Base-by-base conservation (phyloP, 2,329 filamentous ascomycete species). In the Fusarium camptoceras region DNA sequence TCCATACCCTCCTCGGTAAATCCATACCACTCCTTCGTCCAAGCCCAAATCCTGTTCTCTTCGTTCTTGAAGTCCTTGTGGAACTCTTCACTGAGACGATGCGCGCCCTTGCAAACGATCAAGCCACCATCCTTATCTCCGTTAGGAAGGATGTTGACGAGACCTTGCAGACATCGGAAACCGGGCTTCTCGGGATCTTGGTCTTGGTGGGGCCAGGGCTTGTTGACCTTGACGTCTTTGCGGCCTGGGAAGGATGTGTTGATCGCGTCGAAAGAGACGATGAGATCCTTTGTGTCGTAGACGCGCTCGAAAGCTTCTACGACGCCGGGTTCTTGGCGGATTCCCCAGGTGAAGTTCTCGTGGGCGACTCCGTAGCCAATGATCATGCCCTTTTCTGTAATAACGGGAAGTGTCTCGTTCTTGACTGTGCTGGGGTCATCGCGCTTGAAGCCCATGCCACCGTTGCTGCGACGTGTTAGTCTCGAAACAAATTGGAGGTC, bases 341-440 rank as follows among this genome's bases (percentile, higher is more conserved):
- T 64, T 5, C 37, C 25, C 60, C 49, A 64, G 3, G 60, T 42
- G 30, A 64, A 64, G 12, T 34, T 30, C 14, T 64, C 60, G 15
- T 64, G 60, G 3, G 49, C 59, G 8, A 64, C 37, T 3, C 60
- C 60, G 9, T 64, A 64, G 18, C 59, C 60, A 3, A 47, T 64
- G 6, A 64, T 64, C 60, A 64, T 64, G 4, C 60, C 60, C 1
- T 64, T 64, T 2, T 64, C 60, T 2, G 59, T 64, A 1, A 64
- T 64, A 1, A 64, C 20, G 1, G 60, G 60, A 3, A 64, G 15
- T 0, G 12, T 64, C 4, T 57, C 60, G 0, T 41, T 49, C 11
- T 64, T 57, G 18, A 57, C 14, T 2, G 60, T 64, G 16, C 25
- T 64, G 2, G 59, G 59, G 0, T 64, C 49, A 0, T 64, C 49